Base-by-base conservation (phyloP, 768 basidiomycete genomes). In the Trametes meyenii region DNA sequence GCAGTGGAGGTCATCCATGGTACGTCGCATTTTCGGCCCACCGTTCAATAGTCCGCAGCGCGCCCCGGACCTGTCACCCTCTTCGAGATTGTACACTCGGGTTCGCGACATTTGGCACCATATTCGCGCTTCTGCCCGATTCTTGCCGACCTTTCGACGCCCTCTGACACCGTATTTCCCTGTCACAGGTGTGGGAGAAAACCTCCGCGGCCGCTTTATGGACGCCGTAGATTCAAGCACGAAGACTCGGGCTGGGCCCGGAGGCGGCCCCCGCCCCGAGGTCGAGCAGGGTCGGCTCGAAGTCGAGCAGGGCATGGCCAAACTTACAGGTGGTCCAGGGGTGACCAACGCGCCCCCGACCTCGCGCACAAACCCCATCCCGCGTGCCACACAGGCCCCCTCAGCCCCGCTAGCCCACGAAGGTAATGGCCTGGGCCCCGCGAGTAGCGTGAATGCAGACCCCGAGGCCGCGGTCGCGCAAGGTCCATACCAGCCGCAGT, bases 201-300 rank as follows among this genome's bases (percentile, higher is more conserved):
- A 61, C 42, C 19, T 66, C 56, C 55, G 56, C 19, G 66, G 66
- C 33, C 53, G 56, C 23, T 24, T 64, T 26, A 50, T 66, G 55
- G 39, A 55, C 29, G 49, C 54, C 33, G 33, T 64, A 45, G 60
- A 63, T 52, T 36, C 60, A 16, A 40, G 48, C 44, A 44, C 45
- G 35, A 36, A 40, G 43, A 33, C 29, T 8, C 29, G 8, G 29
- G 29, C 29, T 33, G 29, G 29, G 29, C 29, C 29, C 29, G 29
- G 29, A 33, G 43, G 33, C 35, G 43, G 23, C 33, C 24, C 43
- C 1, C 62, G 54, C 24, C 43, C 55, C 29, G 60, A 63, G 36
- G 51, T 57, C 23, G 50, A 57, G 24, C 48, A 49, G n/a, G 65
- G 65, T 1, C 42, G 39, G 24, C 38, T 8, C 12, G 62, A 66